Conservation (phyloP, 1,284 basidiomycete genomes). For the Ceratorhiza oryzae-sativae region DNA sequence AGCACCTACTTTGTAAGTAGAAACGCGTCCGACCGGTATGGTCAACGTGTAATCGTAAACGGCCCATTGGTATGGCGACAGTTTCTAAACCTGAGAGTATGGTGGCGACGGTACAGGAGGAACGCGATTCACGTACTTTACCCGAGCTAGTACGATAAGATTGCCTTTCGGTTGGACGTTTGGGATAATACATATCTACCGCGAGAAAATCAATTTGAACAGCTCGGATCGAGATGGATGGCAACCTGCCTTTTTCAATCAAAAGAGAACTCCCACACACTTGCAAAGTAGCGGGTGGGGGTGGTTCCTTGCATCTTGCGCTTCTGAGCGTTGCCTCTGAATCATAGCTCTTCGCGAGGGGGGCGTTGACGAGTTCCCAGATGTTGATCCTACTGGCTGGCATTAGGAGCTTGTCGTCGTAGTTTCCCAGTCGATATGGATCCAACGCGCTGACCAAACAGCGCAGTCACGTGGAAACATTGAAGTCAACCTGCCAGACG, state of each 20-base stretch:
- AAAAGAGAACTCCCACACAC: too few relatives aligned
- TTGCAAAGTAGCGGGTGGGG: too few relatives aligned
- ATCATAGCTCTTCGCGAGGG: neutral
- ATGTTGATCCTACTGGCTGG: slow-evolving; percentile 13
- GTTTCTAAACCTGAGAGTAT: slow-evolving; percentile 39
- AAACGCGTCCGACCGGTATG: slow-evolving; percentile 62
- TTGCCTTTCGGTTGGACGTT: neutral
- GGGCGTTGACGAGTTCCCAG: slow-evolving; percentile 16
- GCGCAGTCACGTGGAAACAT: slow-evolving; percentile 4
- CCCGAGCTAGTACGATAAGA: slow-evolving; percentile 28
- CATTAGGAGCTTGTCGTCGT: neutral
- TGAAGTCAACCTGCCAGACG: slow-evolving; percentile 7
- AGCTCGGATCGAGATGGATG: neutral
- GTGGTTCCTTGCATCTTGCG: too few relatives aligned
- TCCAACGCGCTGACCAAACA: neutral
- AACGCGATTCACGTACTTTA: slow-evolving; percentile 20
- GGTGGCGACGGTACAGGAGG: neutral
- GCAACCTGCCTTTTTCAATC: too few relatives aligned
- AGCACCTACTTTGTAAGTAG: slow-evolving; percentile 58
- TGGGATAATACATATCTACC: slow-evolving; percentile 31
- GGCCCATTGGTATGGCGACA: slow-evolving; percentile 65
- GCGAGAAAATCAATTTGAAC: too few relatives aligned
- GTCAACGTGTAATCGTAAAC: slow-evolving; percentile 62
- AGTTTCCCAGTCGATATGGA: too few relatives aligned
- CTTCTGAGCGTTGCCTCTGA: neutral